Percentiles rank a stretch among this genome's conserved stretches.
Conservation (phyloP, 2,329 filamentous ascomycete genomes). For the Xylariaceae sp. region DNA sequence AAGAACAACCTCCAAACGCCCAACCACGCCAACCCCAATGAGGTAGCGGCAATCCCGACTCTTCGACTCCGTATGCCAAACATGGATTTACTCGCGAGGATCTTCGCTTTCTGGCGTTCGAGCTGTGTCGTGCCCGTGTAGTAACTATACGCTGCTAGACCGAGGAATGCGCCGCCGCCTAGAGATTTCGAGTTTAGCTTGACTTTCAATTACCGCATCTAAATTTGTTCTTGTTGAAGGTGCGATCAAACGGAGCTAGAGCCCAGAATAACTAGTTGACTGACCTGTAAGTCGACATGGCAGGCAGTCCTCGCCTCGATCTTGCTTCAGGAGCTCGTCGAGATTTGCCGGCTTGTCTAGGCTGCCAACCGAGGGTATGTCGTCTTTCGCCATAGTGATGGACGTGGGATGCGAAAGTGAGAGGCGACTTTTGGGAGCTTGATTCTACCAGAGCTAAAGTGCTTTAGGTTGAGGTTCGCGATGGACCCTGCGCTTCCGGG, state of each 20-base stretch:
- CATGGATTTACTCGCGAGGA: conserved; percentile 64
- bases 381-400: conserved; percentile 42
- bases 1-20: conserved; percentile 65
- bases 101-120: conserved; percentile 58
- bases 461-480: not conserved
- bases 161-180: conserved; percentile 74
- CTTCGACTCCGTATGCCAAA: conserved; percentile 70
- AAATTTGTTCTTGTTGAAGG: not conserved
- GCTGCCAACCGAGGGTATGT: conserved; percentile 47
- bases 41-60: conserved; percentile 64
- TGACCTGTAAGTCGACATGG: conserved; percentile 69
- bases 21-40: conserved; percentile 63
- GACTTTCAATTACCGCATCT: conserved; percentile 6
- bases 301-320: conserved; percentile 62
- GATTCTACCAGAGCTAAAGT: not conserved
- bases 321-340: conserved; percentile 53
- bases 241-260: no score
- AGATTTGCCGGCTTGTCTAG: conserved; percentile 60
- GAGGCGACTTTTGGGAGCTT: not conserved
- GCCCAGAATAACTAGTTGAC: no score
- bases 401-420: conserved; percentile 3
- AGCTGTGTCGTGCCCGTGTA: conserved; percentile 70
- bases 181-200: conserved; percentile 7
- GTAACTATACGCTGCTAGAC: conserved; percentile 74
- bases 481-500: not conserved